These are phyloP conservation scores for Backusella westeae DNA, from an alignment of 192 early-diverging fungal species.

Conservation along the genomic window DNA sequence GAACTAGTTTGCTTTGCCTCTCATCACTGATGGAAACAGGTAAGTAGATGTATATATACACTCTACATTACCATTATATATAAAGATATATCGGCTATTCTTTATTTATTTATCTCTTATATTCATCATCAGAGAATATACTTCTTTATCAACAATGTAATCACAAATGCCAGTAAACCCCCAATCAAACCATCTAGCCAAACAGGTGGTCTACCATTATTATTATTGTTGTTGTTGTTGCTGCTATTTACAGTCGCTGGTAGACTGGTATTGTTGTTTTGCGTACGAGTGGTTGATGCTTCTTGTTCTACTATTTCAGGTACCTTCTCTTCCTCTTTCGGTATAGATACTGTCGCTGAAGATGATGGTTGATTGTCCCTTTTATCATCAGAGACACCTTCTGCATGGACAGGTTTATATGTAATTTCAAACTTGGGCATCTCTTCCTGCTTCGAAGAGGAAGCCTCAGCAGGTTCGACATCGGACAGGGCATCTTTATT, in stretches of 20 bases:
- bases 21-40: too few species aligned
- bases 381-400: not conserved
- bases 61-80: too few species aligned
- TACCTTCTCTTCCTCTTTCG: not conserved
- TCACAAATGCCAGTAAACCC: not conserved
- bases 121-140: not conserved
- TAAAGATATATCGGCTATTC: too few species aligned
- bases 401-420: not conserved
- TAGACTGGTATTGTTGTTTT: not conserved
- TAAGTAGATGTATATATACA: too few species aligned
- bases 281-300: not conserved
- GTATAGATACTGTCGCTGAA: not conserved
- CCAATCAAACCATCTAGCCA: slow-evolving; percentile 15
- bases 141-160: not conserved
- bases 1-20: too few species aligned
- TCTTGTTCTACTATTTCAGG: not conserved
- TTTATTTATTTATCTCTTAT: too few species aligned
- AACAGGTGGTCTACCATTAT: not conserved
- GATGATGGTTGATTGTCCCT: not conserved
- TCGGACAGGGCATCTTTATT: slow-evolving; percentile 40
- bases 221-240: not conserved
- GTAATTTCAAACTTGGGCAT: slow-evolving; percentile 11
- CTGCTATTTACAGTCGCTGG: not conserved
- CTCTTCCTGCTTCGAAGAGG: not conserved
- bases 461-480: not conserved